These are phyloP conservation scores for Colletotrichum tabaci DNA, from an alignment of 2,329 filamentous ascomycete species.

Conservation along the genomic window DNA sequence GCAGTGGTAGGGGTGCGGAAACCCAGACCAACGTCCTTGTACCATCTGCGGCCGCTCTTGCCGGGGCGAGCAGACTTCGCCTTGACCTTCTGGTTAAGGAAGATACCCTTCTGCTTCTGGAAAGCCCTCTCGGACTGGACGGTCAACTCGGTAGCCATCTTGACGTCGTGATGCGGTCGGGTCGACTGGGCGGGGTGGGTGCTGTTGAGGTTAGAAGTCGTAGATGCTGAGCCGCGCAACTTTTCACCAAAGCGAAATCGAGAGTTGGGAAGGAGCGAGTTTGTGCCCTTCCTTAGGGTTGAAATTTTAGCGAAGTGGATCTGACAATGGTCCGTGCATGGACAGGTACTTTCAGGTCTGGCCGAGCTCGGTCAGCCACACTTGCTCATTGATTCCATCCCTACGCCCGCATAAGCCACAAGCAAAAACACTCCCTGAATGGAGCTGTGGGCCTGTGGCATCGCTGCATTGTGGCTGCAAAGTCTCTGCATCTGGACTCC, in stretches of 20 bases:
- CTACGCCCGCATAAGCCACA: background rate
- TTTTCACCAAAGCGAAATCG: constrained; percentile 32
- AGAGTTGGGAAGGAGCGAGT: background rate
- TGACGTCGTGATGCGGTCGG: constrained; percentile 51
- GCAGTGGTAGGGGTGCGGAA: constrained; percentile 99
- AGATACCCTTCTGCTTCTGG: constrained; percentile 99
- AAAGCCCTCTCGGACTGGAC: constrained; percentile 99
- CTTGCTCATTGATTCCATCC: background rate
- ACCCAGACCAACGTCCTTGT: constrained; percentile 99
- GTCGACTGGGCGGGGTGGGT: constrained; percentile 42
- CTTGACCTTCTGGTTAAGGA: constrained; percentile 97
- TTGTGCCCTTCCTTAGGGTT: constrained; percentile 11
- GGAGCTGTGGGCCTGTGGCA: background rate
- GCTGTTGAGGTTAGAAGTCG: constrained; percentile 42
- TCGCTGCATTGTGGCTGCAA: background rate
- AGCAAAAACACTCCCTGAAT: background rate
- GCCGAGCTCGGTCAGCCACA: constrained; percentile 2
- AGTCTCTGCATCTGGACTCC: background rate
- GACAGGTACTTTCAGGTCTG: background rate
- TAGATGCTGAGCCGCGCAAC: constrained; percentile 35
- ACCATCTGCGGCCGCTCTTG: constrained; percentile 94
- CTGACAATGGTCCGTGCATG: background rate
- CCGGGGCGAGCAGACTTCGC: constrained; percentile 86
- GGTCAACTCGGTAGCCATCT: constrained; percentile 98
- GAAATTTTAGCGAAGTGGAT: constrained; percentile 35